Percentiles rank a stretch among this genome's conserved stretches.
Evolutionary conservation across 345 rosid genomes (phyloP).

Genomic region (Mercurialis annua): DNA sequence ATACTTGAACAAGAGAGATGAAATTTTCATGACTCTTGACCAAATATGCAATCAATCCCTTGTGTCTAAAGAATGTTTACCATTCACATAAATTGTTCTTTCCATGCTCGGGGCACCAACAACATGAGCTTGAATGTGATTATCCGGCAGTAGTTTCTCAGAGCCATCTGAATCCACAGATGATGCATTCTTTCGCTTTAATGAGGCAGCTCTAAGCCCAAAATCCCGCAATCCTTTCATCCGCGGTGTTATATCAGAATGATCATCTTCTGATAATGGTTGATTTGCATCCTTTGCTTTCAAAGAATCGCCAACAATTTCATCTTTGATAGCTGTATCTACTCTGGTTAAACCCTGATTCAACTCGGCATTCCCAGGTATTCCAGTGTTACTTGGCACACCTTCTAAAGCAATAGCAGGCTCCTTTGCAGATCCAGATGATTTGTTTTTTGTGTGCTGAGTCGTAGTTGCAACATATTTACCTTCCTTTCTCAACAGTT

Average conservation of each 20-base stretch:
- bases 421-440: slow-evolving; percentile 40
- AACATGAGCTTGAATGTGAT: slow-evolving; percentile 42
- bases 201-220: slow-evolving; percentile 55
- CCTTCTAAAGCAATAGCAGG: slow-evolving; percentile 35
- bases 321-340: slow-evolving; percentile 34
- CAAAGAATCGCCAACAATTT: slow-evolving; percentile 21
- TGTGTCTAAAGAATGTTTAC: slow-evolving; percentile 42
- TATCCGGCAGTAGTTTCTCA: slow-evolving; percentile 37
- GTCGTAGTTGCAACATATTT: slow-evolving; percentile 31
- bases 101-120: slow-evolving; percentile 47
- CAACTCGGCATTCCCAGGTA: slow-evolving; percentile 30
- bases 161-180: slow-evolving; percentile 47
- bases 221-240: slow-evolving; percentile 92
- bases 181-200: slow-evolving; percentile 52
- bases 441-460: slow-evolving; percentile 31
- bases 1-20: slow-evolving; percentile 23
- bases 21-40: slow-evolving; percentile 22
- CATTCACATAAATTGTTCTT: slow-evolving; percentile 41
- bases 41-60: slow-evolving; percentile 14
- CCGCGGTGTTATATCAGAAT: slow-evolving; percentile 51
- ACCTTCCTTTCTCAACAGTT: slow-evolving; percentile 54
- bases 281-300: slow-evolving; percentile 34
- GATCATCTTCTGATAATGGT: slow-evolving; percentile 37
- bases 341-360: slow-evolving; percentile 28
- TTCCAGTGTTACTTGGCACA: slow-evolving; percentile 39